A percentile compares a stretch with the other conserved stretches of the same genome.
phyloP scores from a whole-genome alignment of 257 asterid genomes.

The Ilex asprella region DNA sequence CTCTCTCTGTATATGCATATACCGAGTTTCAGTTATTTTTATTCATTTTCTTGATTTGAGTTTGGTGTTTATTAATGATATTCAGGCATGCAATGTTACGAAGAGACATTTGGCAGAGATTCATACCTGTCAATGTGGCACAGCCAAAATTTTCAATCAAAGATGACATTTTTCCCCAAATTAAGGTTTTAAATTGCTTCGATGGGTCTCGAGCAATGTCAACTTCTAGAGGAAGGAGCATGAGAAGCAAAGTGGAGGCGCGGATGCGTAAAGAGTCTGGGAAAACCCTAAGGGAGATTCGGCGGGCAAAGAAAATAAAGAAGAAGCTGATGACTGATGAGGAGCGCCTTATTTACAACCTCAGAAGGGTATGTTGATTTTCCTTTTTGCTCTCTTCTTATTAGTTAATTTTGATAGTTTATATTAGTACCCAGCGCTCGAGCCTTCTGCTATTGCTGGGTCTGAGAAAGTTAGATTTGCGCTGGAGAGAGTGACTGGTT shows the following conservation, averaged over 20 bases:
- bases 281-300: slow-evolving; percentile 69
- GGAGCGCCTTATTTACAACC: slow-evolving; percentile 74
- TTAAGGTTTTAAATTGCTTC: slow-evolving; percentile 27
- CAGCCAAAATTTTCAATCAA: slow-evolving; percentile 8
- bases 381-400: not conserved
- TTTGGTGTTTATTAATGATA: not conserved
- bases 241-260: slow-evolving; percentile 96
- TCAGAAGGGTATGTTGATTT: slow-evolving; percentile 53
- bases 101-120: slow-evolving; percentile 11
- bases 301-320: slow-evolving; percentile 68
- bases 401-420: no score
- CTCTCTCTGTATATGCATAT: not conserved
- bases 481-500: no score
- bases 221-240: slow-evolving; percentile 41
- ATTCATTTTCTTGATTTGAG: not conserved
- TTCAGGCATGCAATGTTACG: slow-evolving; percentile 18
- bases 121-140: slow-evolving; percentile 18
- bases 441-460: no score
- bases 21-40: not conserved
- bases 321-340: slow-evolving; percentile 87
- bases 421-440: no score
- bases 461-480: no score
- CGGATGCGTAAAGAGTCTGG: slow-evolving; percentile 78
- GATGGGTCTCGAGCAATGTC: slow-evolving; percentile 64
- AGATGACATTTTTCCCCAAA: slow-evolving; percentile 1